A percentile compares a stretch with the other conserved stretches of the same genome.
These are phyloP conservation scores for Trichoderma sp. DNA, from an alignment of 2,329 filamentous ascomycete species.

Conservation along the genomic window DNA sequence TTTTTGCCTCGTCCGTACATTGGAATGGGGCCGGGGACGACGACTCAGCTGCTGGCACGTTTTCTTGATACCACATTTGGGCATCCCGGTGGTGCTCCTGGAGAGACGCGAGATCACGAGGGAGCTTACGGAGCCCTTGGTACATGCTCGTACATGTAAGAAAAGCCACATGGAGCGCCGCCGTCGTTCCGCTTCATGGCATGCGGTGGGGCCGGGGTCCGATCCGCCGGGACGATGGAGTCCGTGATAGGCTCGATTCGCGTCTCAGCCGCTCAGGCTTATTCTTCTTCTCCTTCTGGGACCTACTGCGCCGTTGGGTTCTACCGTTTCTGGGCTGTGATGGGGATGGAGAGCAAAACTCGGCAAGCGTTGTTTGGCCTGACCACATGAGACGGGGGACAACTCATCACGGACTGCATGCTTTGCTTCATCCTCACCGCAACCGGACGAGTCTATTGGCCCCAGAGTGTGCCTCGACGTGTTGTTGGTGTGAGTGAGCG, in stretches of 20 bases:
- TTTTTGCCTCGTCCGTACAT: neutral
- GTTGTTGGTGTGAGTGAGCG: slow-evolving; percentile 18
- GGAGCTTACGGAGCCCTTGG: slow-evolving; percentile 17
- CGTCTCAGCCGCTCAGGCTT: slow-evolving; percentile 17
- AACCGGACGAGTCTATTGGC: slow-evolving; percentile 19
- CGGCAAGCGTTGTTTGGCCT: slow-evolving; percentile 24
- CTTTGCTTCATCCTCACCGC: slow-evolving; percentile 20
- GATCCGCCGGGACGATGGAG: slow-evolving; percentile 25
- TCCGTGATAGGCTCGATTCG: slow-evolving; percentile 19
- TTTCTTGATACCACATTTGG: slow-evolving; percentile 13
- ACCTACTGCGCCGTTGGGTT: slow-evolving; percentile 23
- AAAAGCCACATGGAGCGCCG: slow-evolving; percentile 23
- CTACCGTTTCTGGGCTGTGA: slow-evolving; percentile 17
- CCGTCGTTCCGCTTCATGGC: slow-evolving; percentile 19
- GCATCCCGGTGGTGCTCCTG: slow-evolving; percentile 5
- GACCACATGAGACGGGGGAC: slow-evolving; percentile 21
- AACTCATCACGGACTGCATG: slow-evolving; percentile 26
- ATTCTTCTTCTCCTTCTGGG: neutral
- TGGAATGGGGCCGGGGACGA: slow-evolving; percentile 12
- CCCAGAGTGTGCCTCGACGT: slow-evolving; percentile 5
- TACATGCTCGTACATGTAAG: slow-evolving; percentile 23
- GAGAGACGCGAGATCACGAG: slow-evolving; percentile 21
- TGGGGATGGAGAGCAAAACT: slow-evolving; percentile 9
- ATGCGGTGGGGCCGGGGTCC: slow-evolving; percentile 23
- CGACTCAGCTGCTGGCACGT: slow-evolving; percentile 25